Percentiles rank a stretch among this genome's conserved stretches.
phyloP scores from a whole-genome alignment of 2,329 filamentous ascomycete genomes.

The Cercospora citrullina region DNA sequence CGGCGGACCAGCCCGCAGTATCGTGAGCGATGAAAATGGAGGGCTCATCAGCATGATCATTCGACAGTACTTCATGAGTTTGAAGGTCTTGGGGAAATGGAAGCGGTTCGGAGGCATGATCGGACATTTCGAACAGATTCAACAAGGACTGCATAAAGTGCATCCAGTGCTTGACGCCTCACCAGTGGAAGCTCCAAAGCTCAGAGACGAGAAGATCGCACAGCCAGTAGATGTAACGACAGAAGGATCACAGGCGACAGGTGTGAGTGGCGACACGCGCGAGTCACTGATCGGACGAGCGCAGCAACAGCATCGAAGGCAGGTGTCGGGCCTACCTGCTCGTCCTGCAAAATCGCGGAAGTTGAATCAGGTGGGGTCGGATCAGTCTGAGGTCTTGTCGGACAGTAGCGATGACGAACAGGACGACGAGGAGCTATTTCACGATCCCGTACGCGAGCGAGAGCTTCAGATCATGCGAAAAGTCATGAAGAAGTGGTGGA shows the following conservation, averaged over 20 bases:
- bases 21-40: conserved; percentile 84
- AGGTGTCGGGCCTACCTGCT: conserved; percentile 18
- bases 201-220: background rate
- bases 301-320: conserved; percentile 17
- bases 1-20: conserved; percentile 72
- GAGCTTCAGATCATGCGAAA: conserved; percentile 66
- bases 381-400: conserved; percentile 19
- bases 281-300: conserved; percentile 27
- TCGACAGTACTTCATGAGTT: conserved; percentile 85
- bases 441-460: conserved; percentile 52
- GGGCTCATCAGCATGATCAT: conserved; percentile 83
- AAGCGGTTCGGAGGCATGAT: conserved; percentile 65
- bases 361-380: conserved; percentile 6
- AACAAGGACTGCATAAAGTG: conserved; percentile 57
- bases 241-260: conserved; percentile 7
- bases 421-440: conserved; percentile 42
- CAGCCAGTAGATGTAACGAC: conserved; percentile 22
- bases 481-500: conserved; percentile 72
- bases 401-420: conserved; percentile 44
- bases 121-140: conserved; percentile 67
- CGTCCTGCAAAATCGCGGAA: conserved; percentile 17
- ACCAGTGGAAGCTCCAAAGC: conserved; percentile 17
- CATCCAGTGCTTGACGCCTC: conserved; percentile 43
- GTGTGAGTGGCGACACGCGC: conserved; percentile 14
- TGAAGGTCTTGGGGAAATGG: conserved; percentile 81